Conservation (phyloP, 2,329 filamentous ascomycete genomes). For the Cyclaneusma minus region DNA sequence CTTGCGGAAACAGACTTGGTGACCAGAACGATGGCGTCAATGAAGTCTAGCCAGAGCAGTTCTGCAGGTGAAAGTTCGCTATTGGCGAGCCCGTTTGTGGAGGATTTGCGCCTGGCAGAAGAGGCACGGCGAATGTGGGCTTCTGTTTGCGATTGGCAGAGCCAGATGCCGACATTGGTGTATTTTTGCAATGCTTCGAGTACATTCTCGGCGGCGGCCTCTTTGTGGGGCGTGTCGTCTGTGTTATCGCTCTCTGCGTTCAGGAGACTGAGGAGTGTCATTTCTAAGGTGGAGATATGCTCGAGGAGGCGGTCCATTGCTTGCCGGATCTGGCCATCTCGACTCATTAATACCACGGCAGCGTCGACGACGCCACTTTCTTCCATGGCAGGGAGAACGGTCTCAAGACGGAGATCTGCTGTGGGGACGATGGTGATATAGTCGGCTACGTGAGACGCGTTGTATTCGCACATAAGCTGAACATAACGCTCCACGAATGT, state of each 20-base stretch:
- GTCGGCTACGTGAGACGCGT: slow-evolving; percentile 67
- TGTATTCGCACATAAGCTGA: slow-evolving; percentile 77
- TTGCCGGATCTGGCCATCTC: slow-evolving; percentile 67
- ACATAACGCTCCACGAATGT: slow-evolving; percentile 72
- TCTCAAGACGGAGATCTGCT: slow-evolving; percentile 63
- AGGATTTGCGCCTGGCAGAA: slow-evolving; percentile 35
- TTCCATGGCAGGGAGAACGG: slow-evolving; percentile 76
- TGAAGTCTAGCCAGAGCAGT: slow-evolving; percentile 42
- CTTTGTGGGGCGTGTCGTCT: slow-evolving; percentile 35
- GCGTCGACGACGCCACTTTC: slow-evolving; percentile 82
- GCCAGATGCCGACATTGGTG: slow-evolving; percentile 83
- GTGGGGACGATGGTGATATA: slow-evolving; percentile 67
- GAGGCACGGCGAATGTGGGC: slow-evolving; percentile 25
- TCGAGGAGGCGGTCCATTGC: slow-evolving; percentile 76
- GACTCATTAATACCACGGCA: slow-evolving; percentile 76
- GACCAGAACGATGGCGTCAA: slow-evolving; percentile 44
- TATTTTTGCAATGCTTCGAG: slow-evolving; percentile 76
- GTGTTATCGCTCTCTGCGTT: slow-evolving; percentile 39
- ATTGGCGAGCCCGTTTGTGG: too few species aligned
- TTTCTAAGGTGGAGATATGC: slow-evolving; percentile 67
- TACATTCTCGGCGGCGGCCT: slow-evolving; percentile 56
- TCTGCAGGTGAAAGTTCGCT: slow-evolving; percentile 36
- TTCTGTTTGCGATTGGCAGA: slow-evolving; percentile 76
- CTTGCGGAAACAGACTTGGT: slow-evolving; percentile 47
- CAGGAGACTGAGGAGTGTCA: slow-evolving; percentile 60